phyloP scores from a whole-genome alignment of 768 basidiomycete species.

The Boletus vermiculosoides region DNA sequence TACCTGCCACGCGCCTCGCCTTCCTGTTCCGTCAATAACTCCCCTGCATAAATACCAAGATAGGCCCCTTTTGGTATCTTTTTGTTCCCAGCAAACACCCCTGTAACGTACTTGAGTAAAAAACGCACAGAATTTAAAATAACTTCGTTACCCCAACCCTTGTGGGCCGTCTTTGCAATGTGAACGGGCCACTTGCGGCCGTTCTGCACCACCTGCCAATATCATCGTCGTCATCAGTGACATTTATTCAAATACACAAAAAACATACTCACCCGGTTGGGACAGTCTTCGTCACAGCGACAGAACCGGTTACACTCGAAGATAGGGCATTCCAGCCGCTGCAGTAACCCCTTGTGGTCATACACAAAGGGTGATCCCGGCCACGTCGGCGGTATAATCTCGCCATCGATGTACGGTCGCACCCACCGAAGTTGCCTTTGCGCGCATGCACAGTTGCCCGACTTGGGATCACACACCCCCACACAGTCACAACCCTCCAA shows the following conservation, averaged over 20 bases:
- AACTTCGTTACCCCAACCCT: conserved; percentile 76
- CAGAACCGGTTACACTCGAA: conserved; percentile 88
- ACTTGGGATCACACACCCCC: conserved; percentile 72
- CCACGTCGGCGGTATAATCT: conserved; percentile 31
- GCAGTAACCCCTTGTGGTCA: conserved; percentile 57
- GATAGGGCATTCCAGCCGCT: conserved; percentile 54
- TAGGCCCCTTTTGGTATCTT: conserved; percentile 69
- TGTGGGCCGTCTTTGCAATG: conserved; percentile 67
- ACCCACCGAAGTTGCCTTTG: conserved; percentile 48
- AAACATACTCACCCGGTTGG: conserved; percentile 58
- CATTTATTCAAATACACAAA: background rate
- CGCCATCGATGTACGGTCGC: conserved; percentile 17
- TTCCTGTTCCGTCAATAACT: conserved; percentile 68
- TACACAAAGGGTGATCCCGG: conserved; percentile 64
- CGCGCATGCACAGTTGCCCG: conserved; percentile 70
- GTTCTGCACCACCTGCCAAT: conserved; percentile 71
- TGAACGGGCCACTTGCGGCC: conserved; percentile 64
- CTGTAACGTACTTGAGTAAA: conserved; percentile 35
- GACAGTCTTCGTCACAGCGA: conserved; percentile 76
- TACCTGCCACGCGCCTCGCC: conserved; percentile 67
- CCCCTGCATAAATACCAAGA: conserved; percentile 84
- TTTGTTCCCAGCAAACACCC: conserved; percentile 65
- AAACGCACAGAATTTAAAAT: background rate
- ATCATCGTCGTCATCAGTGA: background rate
- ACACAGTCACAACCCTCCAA: conserved; percentile 72